Percentiles rank a stretch among this genome's conserved stretches.
Evolutionary conservation across 2,329 filamentous ascomycete genomes (phyloP).

Genomic region (Xylaria sp.): DNA sequence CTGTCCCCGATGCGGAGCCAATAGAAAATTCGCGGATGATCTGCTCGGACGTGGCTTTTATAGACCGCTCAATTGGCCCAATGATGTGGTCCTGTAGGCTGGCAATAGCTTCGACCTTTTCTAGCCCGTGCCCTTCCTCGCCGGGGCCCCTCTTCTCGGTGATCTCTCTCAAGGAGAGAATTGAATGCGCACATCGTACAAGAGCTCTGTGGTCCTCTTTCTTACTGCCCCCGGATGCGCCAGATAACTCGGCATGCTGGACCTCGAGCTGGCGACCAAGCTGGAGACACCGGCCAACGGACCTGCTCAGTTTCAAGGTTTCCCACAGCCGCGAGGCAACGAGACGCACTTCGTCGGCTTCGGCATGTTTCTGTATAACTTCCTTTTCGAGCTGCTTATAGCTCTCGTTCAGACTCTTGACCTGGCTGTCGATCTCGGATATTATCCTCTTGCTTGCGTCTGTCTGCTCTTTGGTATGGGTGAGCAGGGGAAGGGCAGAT

Average conservation of each 20-base stretch:
- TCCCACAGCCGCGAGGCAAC: conserved; percentile 83
- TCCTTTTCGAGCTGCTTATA: conserved; percentile 88
- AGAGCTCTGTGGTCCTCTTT: conserved; percentile 81
- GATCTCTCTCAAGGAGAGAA: conserved; percentile 79
- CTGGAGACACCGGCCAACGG: conserved; percentile 80
- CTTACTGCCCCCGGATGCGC: conserved; percentile 52
- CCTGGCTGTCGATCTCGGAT: conserved; percentile 79
- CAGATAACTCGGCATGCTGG: conserved; percentile 77
- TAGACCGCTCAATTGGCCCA: conserved; percentile 75
- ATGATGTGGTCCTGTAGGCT: conserved; percentile 76
- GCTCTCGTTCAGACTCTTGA: conserved; percentile 81
- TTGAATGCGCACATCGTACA: conserved; percentile 82
- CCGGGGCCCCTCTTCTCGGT: conserved; percentile 73
- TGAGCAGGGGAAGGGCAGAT: conserved; percentile 81
- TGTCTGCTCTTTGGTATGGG: conserved; percentile 79
- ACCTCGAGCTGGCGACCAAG: conserved; percentile 87
- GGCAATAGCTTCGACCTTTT: conserved; percentile 75
- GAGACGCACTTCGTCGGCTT: conserved; percentile 82
- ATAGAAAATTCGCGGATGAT: conserved; percentile 86
- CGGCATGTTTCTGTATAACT: conserved; percentile 84
- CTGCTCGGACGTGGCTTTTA: conserved; percentile 79
- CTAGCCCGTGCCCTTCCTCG: conserved; percentile 81
- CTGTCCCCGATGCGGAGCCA: conserved; percentile 59
- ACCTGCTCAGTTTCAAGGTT: conserved; percentile 79
- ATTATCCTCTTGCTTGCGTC: conserved; percentile 78